Percentiles rank a stretch among this genome's conserved stretches.
phyloP scores from a whole-genome alignment of 2,329 filamentous ascomycete species.

The Beauveria asiatica region DNA sequence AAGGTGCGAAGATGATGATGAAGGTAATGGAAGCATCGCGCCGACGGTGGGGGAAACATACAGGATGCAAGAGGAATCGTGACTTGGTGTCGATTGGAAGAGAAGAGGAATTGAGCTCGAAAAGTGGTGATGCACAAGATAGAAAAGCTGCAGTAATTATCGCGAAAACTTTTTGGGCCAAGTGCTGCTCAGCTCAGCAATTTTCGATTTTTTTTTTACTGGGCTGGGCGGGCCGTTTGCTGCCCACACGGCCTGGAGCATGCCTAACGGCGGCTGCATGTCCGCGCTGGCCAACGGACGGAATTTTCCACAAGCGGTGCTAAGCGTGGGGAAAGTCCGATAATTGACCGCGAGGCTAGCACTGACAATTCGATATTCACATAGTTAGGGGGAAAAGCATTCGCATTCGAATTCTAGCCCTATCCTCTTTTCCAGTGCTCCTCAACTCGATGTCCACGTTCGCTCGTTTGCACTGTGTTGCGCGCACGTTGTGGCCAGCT shows the following conservation, averaged over 20 bases:
- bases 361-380: no score
- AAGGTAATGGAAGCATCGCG: not conserved
- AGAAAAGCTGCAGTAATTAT: constrained; percentile 9
- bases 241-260: constrained; percentile 5
- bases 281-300: not conserved
- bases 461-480: constrained; percentile 4
- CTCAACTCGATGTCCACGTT: not conserved
- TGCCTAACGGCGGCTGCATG: not conserved
- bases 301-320: not conserved
- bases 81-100: constrained; percentile 3
- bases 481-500: not conserved
- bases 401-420: not conserved
- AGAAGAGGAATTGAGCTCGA: not conserved
- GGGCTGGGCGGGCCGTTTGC: constrained; percentile 9
- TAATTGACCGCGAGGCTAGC: not conserved
- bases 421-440: not conserved
- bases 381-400: not conserved
- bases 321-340: not conserved
- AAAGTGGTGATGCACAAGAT: constrained; percentile 12
- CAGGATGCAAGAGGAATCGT: not conserved
- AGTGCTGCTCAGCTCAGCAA: constrained; percentile 11
- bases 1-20: not conserved
- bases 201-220: constrained; percentile 9
- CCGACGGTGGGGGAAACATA: not conserved
- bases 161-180: constrained; percentile 13